Evolutionary conservation across 1,284 basidiomycete genomes (phyloP), one percentile per base, ranked within the genome.

Genomic region (Amylostereum areolatum): DNA sequence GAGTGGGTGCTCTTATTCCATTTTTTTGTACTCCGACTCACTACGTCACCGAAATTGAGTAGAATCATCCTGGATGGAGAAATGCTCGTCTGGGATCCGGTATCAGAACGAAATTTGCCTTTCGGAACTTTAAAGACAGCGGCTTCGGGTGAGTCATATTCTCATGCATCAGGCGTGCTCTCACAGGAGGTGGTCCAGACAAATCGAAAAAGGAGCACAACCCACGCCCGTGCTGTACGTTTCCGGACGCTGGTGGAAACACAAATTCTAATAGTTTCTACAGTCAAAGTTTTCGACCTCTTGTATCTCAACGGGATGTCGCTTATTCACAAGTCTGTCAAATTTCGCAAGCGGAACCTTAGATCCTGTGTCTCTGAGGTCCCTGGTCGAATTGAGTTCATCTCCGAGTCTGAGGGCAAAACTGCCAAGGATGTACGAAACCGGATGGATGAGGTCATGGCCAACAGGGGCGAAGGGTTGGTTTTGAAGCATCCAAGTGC

Each of bases 71-170:
- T 97, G 12, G 94, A 97, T 57, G 94, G 95, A 0, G 95, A 98
- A 65, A 97, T 98, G 94, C 71, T 98, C 39, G 95, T 95, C 2
- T 97, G 90, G 89, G 94, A 97, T 63, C 94, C 94, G 0, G 73
- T 87, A 2, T 83, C 89, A 0, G 85, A 89, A 55, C 81, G 88
- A 40, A 90, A 91, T 60, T 72, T 95, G 9, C 89, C 93, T 0
- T 97, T 98, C 57, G 95, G 94, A 1, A 89, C 83, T 0, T 70
- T 98, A 45, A 98, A 97, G 66, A 90, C 91, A 0, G 91, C 92
- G 32, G 93, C 92, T 1, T 69, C 85, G 6, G 85, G 90, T 91
- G 55, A 47, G 74, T 56, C 29, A 12, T 6, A 39, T 51, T 35
- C 43, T 12, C 11, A n/a, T 46, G 44, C 12, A 50, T 35, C 28